These are phyloP conservation scores for Leccinum holopus DNA, from an alignment of 1,284 basidiomycete genomes.

Conservation along the genomic window DNA sequence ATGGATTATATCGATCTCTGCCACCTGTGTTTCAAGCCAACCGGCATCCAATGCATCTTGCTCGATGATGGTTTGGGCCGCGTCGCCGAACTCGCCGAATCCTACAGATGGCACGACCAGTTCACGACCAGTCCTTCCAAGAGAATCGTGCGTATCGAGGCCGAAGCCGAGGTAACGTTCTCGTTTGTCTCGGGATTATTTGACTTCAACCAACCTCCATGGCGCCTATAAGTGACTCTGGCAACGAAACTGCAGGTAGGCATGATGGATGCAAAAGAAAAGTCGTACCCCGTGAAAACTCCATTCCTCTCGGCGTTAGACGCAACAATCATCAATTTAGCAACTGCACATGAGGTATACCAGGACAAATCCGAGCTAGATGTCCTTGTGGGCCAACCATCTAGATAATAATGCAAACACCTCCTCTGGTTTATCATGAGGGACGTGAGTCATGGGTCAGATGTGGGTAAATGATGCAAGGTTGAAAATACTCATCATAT, in stretches of 20 bases:
- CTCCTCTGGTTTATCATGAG: slow-evolving; percentile 66
- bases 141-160: slow-evolving; percentile 66
- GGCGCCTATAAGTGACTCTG: neutral
- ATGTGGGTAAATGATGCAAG: slow-evolving; percentile 5
- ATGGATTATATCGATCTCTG: slow-evolving; percentile 58
- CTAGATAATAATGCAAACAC: slow-evolving; percentile 54
- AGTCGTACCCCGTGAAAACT: neutral
- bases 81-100: slow-evolving; percentile 47
- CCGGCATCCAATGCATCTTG: slow-evolving; percentile 61
- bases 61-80: slow-evolving; percentile 69
- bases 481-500: slow-evolving; percentile 60
- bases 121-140: slow-evolving; percentile 52
- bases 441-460: slow-evolving; percentile 26
- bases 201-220: neutral
- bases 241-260: neutral
- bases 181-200: neutral
- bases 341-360: neutral
- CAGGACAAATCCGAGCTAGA: slow-evolving; percentile 32
- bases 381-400: slow-evolving; percentile 49
- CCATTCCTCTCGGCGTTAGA: neutral
- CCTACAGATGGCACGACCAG: slow-evolving; percentile 59
- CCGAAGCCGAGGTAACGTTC: slow-evolving; percentile 57
- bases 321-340: neutral
- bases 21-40: slow-evolving; percentile 47
- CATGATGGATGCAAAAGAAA: neutral